A percentile compares a stretch with the other conserved stretches of the same genome.
Conservation (phyloP, 371 early-diverging fungal genomes). For the Mucor velutinosus region DNA sequence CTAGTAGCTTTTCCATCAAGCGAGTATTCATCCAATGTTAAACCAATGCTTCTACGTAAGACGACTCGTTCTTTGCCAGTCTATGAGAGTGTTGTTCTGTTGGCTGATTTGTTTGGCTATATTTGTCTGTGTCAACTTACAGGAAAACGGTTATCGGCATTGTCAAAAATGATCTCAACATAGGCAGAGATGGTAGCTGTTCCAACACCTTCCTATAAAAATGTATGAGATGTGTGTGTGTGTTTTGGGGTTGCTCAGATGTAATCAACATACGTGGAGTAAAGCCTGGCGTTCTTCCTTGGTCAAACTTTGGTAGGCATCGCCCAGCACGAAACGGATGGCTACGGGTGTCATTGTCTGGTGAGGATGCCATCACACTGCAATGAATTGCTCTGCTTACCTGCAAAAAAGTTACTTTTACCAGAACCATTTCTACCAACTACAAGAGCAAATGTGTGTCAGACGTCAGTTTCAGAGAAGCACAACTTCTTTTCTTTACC, state of each 20-base stretch:
- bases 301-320: conserved; percentile 91
- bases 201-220: conserved; percentile 88
- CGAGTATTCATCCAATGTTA: conserved; percentile 98
- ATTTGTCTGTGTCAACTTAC: conserved; percentile 41
- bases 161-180: conserved; percentile 98
- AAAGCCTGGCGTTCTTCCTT: conserved; percentile 94
- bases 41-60: conserved; percentile 91
- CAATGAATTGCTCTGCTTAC: conserved; percentile 30
- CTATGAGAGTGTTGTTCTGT: conserved; percentile 30
- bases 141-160: conserved; percentile 93
- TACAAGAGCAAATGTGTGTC: conserved; percentile 29
- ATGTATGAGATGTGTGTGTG: background rate
- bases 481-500: conserved; percentile 51
- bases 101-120: background rate
- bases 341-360: conserved; percentile 57
- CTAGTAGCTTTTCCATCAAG: conserved; percentile 91
- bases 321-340: conserved; percentile 95
- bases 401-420: conserved; percentile 98
- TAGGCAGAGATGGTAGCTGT: conserved; percentile 93
- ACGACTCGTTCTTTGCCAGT: conserved; percentile 90
- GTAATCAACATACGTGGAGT: conserved; percentile 72
- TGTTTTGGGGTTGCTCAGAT: no score
- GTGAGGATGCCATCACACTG: background rate
- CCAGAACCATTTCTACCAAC: conserved; percentile 99
- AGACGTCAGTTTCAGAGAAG: background rate